These are phyloP conservation scores for Ceratocystis cubensis DNA, from an alignment of 2,329 filamentous ascomycete species.

Conservation along the genomic window DNA sequence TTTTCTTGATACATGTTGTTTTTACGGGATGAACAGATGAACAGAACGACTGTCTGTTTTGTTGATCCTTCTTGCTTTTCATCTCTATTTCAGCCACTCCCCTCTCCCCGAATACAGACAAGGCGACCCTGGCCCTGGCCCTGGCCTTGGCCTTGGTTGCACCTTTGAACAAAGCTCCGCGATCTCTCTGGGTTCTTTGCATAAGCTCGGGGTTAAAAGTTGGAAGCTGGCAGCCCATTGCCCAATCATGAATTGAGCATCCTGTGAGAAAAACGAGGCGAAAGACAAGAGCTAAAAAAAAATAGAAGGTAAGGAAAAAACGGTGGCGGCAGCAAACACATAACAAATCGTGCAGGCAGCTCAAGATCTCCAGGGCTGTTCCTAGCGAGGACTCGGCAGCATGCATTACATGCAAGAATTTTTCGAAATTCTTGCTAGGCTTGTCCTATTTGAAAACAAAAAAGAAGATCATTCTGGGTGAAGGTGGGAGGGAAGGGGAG, in stretches of 20 bases:
- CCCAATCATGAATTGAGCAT: too few relatives aligned
- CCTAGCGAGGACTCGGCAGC: neutral
- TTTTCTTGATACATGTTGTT: neutral
- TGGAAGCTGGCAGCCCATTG: neutral
- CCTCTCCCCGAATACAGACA: neutral
- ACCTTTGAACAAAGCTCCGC: neutral
- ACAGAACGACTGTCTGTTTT: neutral
- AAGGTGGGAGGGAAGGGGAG: neutral
- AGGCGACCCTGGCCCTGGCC: neutral
- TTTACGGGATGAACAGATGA: slow-evolving; percentile 9
- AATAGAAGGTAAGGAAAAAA: neutral
- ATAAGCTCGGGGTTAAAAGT: neutral
- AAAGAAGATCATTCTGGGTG: neutral
- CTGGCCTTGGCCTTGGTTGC: neutral
- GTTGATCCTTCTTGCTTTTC: slow-evolving; percentile 5
- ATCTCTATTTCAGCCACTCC: slow-evolving; percentile 3
- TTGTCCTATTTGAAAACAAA: neutral
- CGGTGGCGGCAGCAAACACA: neutral
- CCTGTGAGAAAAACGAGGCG: neutral
- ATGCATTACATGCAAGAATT: neutral
- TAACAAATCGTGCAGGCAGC: too few relatives aligned
- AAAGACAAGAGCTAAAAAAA: neutral
- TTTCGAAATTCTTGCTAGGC: neutral
- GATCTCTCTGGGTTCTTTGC: neutral
- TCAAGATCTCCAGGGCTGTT: neutral